Conservation (phyloP, 352 stramenopile species). For the Phytopythium helicoides region DNA sequence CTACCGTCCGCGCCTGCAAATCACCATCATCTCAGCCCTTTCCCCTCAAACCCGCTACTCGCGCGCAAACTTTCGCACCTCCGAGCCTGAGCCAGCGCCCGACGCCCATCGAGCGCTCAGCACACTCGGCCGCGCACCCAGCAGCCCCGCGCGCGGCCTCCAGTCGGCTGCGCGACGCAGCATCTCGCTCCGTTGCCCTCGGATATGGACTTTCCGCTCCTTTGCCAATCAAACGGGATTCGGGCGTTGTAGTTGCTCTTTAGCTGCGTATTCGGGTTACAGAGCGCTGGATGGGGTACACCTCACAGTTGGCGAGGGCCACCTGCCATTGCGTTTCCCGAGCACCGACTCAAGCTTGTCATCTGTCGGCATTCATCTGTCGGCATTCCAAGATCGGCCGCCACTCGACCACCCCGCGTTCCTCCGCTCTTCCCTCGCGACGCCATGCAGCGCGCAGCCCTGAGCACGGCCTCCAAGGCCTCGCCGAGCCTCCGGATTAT, state of each 20-base stretch:
- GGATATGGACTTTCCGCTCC: too few relatives aligned
- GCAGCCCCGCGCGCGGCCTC: not conserved
- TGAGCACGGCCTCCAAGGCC: slow-evolving; percentile 6
- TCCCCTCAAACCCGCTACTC: not conserved
- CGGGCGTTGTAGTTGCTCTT: slow-evolving; percentile 2
- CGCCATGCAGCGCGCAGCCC: slow-evolving; percentile 4
- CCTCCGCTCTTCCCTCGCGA: not conserved
- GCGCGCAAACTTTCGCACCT: not conserved
- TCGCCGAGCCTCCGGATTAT: slow-evolving; percentile 75
- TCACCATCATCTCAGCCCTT: not conserved
- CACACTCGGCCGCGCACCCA: not conserved
- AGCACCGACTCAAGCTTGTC: not conserved
- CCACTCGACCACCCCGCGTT: not conserved
- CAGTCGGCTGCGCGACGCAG: not conserved
- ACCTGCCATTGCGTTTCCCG: too few relatives aligned
- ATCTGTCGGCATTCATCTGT: too few relatives aligned
- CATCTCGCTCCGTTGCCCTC: too few relatives aligned
- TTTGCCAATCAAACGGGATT: not conserved
- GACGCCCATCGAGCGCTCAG: not conserved
- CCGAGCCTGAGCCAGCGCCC: not conserved
- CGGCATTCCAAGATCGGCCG: not conserved
- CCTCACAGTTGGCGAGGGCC: not conserved
- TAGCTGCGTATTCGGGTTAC: not conserved
- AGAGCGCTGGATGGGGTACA: not conserved
- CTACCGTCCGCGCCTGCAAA: slow-evolving; percentile 30